A percentile compares a stretch with the other conserved stretches of the same genome.
phyloP scores from a whole-genome alignment of 2,329 filamentous ascomycete genomes.

The Diplodia mutila region DNA sequence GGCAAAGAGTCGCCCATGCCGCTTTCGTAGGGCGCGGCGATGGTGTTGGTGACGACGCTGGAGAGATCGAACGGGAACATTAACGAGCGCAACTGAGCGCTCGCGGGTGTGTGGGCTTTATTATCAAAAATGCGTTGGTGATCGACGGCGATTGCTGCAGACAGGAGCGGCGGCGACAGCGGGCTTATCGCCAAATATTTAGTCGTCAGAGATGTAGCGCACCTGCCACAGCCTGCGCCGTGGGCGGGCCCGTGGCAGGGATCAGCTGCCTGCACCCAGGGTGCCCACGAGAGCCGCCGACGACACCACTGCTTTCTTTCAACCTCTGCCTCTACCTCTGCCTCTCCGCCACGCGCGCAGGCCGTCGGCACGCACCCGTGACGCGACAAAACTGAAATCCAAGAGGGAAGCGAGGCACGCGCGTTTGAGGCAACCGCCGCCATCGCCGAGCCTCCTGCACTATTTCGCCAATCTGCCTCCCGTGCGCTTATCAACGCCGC shows the following conservation, averaged over 20 bases:
- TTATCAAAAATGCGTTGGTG: constrained; percentile 15
- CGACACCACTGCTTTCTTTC: not conserved
- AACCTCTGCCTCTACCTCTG: not conserved
- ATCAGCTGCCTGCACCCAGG: constrained; percentile 1
- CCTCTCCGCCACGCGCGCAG: constrained; percentile 1
- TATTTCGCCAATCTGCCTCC: not conserved
- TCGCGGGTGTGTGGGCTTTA: constrained; percentile 23
- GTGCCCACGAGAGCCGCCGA: constrained; percentile 2
- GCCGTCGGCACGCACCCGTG: no score
- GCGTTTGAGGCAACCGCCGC: not conserved
- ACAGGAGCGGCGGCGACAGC: not conserved
- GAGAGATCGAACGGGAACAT: constrained; percentile 35
- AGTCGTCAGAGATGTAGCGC: constrained; percentile 3
- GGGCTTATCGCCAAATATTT: constrained; percentile 15
- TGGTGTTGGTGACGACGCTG: constrained; percentile 32
- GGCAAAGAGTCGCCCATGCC: constrained; percentile 28
- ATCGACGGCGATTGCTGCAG: not conserved
- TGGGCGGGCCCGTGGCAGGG: not conserved
- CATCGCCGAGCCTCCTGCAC: not conserved
- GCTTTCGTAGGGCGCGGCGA: constrained; percentile 25
- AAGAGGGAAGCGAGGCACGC: not conserved
- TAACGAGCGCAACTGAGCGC: constrained; percentile 4
- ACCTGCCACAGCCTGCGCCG: not conserved
- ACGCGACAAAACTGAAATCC: not conserved
- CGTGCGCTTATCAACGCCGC: constrained; percentile 10